Percentiles rank a stretch among this genome's conserved stretches.
Conservation (phyloP, 345 rosid species). For the Salix viminalis region DNA sequence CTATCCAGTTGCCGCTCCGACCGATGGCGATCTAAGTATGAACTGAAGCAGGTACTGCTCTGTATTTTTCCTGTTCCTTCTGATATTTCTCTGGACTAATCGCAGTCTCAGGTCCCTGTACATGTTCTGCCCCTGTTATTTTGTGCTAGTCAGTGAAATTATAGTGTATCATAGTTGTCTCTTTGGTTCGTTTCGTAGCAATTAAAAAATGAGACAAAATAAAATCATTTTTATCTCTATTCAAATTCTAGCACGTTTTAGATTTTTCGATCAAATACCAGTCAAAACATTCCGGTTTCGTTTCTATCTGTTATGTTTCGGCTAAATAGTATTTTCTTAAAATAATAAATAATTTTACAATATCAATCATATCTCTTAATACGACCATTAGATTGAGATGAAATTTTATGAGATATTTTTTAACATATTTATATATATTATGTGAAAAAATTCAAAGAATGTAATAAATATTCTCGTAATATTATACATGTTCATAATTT, state of each 20-base stretch:
- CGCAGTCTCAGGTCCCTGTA: not conserved
- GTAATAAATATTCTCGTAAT: too few species aligned
- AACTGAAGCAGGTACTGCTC: not conserved
- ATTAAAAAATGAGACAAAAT: too few species aligned
- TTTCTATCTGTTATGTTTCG: too few species aligned
- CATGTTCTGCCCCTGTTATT: not conserved
- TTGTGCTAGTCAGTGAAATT: not conserved
- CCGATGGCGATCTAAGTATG: constrained; percentile 14
- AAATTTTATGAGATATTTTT: too few species aligned
- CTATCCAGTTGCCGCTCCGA: constrained; percentile 45
- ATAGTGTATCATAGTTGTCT: not conserved
- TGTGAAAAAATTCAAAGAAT: too few species aligned
- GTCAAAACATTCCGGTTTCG: fast-evolving
- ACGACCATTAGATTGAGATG: too few species aligned
- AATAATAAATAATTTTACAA: too few species aligned
- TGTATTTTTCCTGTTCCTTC: not conserved
- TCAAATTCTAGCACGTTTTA: fast-evolving
- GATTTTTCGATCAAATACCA: too few species aligned
- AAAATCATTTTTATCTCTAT: fast-evolving
- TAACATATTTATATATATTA: too few species aligned
- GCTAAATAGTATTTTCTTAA: too few species aligned
- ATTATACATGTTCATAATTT: too few species aligned
- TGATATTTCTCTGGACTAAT: not conserved
- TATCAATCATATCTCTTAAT: too few species aligned
- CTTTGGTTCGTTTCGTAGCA: not conserved